Evolutionary conservation across 257 asterid species (phyloP).

Genomic region (Capsicum chinense): DNA sequence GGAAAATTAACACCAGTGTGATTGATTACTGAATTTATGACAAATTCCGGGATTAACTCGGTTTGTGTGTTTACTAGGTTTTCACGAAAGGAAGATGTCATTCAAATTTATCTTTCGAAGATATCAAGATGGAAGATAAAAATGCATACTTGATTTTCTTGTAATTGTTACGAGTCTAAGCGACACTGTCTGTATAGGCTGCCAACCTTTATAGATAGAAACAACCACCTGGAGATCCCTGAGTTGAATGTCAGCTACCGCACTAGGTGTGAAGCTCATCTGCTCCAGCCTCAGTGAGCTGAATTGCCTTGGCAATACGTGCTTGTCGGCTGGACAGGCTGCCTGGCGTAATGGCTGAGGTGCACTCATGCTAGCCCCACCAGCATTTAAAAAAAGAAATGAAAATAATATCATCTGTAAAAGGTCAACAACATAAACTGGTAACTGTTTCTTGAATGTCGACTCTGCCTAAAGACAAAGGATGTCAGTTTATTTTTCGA

Average conservation of each 20-base stretch:
- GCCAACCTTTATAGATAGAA: conserved; percentile 14
- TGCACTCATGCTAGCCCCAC: not conserved
- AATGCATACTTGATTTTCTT: conserved; percentile 13
- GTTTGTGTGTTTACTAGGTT: not conserved
- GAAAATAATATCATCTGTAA: not conserved
- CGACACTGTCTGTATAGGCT: not conserved
- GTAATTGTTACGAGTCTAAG: not conserved
- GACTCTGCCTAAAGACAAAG: not conserved
- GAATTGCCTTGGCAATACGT: conserved; percentile 23
- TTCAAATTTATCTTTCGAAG: conserved; percentile 3
- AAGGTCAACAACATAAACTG: conserved; percentile 12
- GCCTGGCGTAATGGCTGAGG: not conserved
- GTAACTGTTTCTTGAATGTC: not conserved
- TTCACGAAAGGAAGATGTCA: not conserved
- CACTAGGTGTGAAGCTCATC: conserved; percentile 25
- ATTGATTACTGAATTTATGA: conserved; percentile 20
- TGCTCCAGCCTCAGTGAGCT: conserved; percentile 19
- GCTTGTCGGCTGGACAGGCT: not conserved
- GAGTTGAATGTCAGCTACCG: conserved; percentile 6
- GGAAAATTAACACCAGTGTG: not conserved
- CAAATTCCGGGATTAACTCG: not conserved
- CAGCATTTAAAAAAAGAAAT: not conserved
- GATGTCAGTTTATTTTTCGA: not conserved
- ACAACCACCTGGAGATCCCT: not conserved
- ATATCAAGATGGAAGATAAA: not conserved